Percentiles rank a stretch among this genome's conserved stretches.
These are phyloP conservation scores for Podaxis sp. DNA, from an alignment of 768 basidiomycete species.

Conservation along the genomic window DNA sequence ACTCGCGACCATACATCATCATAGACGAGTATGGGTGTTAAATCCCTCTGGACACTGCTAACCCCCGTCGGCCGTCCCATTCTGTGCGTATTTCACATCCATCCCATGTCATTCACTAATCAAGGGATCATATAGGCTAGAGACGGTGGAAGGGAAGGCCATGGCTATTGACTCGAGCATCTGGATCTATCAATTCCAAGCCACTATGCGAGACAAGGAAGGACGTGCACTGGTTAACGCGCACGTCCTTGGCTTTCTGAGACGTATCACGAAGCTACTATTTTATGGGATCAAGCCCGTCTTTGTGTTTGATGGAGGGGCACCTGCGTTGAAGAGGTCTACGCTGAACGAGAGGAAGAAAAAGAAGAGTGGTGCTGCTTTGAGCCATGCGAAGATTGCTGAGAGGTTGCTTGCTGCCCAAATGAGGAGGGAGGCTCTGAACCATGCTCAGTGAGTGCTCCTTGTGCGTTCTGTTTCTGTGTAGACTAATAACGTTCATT, in stretches of 20 bases:
- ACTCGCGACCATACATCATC: constrained; percentile 1
- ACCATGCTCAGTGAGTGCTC: constrained; percentile 51
- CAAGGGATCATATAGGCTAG: constrained; percentile 55
- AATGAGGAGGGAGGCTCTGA: constrained; percentile 85
- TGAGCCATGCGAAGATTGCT: constrained; percentile 83
- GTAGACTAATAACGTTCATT: constrained; percentile 5
- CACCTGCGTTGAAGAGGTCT: constrained; percentile 82
- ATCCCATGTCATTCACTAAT: neutral
- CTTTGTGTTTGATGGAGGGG: constrained; percentile 98
- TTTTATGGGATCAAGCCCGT: constrained; percentile 99
- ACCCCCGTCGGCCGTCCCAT: constrained; percentile 94
- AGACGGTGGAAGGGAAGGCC: constrained; percentile 91
- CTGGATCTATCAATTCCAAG: constrained; percentile 99
- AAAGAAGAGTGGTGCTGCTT: constrained; percentile 89
- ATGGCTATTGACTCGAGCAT: constrained; percentile 99
- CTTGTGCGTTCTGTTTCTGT: constrained; percentile 26
- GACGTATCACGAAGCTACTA: constrained; percentile 90
- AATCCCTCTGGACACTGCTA: constrained; percentile 91
- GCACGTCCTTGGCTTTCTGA: constrained; percentile 87
- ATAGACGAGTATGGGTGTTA: constrained; percentile 78
- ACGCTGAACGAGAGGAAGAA: constrained; percentile 88
- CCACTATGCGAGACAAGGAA: constrained; percentile 98
- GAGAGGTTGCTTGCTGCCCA: constrained; percentile 93
- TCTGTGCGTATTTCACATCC: constrained; percentile 51
- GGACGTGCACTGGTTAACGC: constrained; percentile 89